A percentile compares a stretch with the other conserved stretches of the same genome.
Evolutionary conservation across 1,139 yeast genomes (phyloP).

Genomic region (Geotrichum carabidarum): DNA sequence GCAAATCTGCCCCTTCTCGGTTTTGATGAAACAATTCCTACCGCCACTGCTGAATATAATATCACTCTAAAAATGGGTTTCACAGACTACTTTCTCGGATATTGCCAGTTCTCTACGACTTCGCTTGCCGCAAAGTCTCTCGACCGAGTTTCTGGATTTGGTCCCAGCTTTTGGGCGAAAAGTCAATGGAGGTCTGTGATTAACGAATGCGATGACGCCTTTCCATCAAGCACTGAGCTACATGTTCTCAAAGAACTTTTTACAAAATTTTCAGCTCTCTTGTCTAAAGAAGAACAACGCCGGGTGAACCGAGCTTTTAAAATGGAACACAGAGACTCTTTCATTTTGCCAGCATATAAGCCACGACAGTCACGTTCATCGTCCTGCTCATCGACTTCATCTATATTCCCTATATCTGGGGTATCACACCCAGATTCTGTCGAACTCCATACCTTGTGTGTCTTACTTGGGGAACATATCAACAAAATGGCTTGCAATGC

Average conservation of each 20-base stretch:
- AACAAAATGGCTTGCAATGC: conserved; percentile 16
- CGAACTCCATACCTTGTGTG: conserved; percentile 10
- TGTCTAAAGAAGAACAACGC: conserved; percentile 4
- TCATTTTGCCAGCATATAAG: not conserved
- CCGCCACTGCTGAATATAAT: too few species aligned
- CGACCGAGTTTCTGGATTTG: not conserved
- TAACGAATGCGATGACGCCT: conserved; percentile 2
- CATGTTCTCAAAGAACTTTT: conserved; percentile 15
- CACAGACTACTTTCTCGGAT: conserved; percentile 4
- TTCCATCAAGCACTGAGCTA: conserved; percentile 18
- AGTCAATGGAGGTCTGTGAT: conserved; percentile 6
- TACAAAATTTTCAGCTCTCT: not conserved
- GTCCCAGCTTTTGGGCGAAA: conserved; percentile 6
- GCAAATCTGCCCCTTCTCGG: too few species aligned
- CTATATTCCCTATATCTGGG: not conserved
- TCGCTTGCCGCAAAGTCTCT: not conserved
- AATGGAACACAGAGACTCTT: conserved; percentile 3
- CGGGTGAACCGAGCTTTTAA: not conserved
- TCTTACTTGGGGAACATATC: conserved; percentile 19
- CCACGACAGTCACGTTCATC: conserved; percentile 8
- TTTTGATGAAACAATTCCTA: too few species aligned
- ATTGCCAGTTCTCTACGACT: not conserved
- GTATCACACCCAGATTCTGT: not conserved
- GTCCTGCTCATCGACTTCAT: conserved; percentile 6
- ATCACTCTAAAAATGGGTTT: conserved; percentile 6